Evolutionary conservation across 176 grass and related monocot genomes (phyloP).

Genomic region (Typha latifolia): DNA sequence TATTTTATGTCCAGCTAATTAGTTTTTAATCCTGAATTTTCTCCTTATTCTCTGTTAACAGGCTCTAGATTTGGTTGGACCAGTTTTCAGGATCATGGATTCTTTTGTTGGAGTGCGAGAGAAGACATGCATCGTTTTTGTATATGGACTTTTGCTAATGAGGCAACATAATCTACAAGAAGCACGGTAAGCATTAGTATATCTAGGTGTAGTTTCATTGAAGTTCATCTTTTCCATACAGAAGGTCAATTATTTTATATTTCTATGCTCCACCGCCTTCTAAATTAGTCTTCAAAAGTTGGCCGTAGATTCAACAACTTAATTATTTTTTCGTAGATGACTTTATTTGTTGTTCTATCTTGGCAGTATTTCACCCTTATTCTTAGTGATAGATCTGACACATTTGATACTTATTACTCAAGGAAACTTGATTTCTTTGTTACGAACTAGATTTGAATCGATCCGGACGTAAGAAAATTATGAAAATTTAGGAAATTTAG

Average conservation of each 20-base stretch:
- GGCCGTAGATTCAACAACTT: no score
- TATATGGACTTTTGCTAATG: constrained; percentile 90
- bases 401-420: no score
- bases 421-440: no score
- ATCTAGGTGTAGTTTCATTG: background rate
- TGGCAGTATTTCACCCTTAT: no score
- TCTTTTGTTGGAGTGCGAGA: constrained; percentile 89
- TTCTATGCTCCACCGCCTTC: constrained; percentile 1
- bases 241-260: background rate
- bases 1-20: background rate
- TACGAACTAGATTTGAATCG: no score
- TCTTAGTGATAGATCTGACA: no score
- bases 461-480: no score
- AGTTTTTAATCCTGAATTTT: background rate
- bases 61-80: constrained; percentile 86
- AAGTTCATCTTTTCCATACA: background rate
- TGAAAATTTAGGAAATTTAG: no score
- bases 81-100: constrained; percentile 82
- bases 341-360: no score
- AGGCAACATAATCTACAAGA: constrained; percentile 93
- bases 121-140: constrained; percentile 95
- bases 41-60: constrained; percentile 19
- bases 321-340: no score
- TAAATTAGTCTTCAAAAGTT: background rate
- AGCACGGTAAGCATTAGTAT: constrained; percentile 46